A percentile compares a stretch with the other conserved stretches of the same genome.
Conservation (phyloP, 371 early-diverging fungal species). For the Mucor saturninus region DNA sequence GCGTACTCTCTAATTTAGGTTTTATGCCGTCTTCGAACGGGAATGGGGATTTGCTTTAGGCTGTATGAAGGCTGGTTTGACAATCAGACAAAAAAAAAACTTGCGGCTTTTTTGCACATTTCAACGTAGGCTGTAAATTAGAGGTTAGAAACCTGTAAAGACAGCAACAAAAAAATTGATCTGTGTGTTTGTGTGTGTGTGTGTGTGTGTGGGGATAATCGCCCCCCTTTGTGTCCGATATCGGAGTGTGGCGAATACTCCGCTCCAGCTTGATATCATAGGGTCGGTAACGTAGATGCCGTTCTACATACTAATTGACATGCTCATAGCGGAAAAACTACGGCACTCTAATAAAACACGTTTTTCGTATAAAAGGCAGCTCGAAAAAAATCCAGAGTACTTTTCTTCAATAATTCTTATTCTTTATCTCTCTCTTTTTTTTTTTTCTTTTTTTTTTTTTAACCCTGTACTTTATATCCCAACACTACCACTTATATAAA, state of each 20-base stretch:
- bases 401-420: neutral
- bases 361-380: slow-evolving; percentile 4
- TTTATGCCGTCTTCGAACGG: too few species aligned
- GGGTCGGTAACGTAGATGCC: neutral
- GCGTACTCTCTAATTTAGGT: too few species aligned
- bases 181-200: too few species aligned
- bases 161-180: too few species aligned
- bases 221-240: neutral
- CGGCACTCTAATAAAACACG: neutral
- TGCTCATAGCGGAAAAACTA: slow-evolving; percentile 5
- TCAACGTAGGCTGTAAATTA: too few species aligned
- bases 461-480: neutral
- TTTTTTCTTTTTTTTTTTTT: neutral
- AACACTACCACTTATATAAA: neutral
- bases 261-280: slow-evolving; percentile 1
- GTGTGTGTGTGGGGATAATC: too few species aligned
- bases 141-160: too few species aligned
- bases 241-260: neutral
- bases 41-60: too few species aligned
- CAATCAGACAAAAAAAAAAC: too few species aligned
- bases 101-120: too few species aligned
- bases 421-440: neutral
- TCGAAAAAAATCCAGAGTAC: neutral
- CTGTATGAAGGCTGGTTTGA: too few species aligned
- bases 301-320: neutral